phyloP scores from a whole-genome alignment of 768 basidiomycete species.

The Strobilomyces dryophilus region DNA sequence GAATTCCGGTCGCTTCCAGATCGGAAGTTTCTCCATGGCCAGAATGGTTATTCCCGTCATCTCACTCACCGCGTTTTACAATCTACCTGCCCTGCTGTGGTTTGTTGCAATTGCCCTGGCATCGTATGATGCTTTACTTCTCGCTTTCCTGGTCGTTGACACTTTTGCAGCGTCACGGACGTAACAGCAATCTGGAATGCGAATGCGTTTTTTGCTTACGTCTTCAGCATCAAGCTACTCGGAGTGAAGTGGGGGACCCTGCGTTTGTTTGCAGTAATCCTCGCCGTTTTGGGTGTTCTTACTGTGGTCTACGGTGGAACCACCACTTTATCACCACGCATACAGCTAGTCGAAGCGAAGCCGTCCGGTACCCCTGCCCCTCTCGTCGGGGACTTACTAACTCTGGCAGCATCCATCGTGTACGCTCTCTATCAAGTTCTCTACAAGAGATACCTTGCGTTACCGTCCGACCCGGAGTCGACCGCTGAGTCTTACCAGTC shows the following conservation, averaged over 20 bases:
- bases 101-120: conserved; percentile 66
- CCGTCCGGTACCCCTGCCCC: conserved; percentile 40
- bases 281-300: conserved; percentile 80
- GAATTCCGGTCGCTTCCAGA: conserved; percentile 3
- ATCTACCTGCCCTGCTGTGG: conserved; percentile 68
- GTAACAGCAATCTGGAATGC: conserved; percentile 89
- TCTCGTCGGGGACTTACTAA: conserved; percentile 69
- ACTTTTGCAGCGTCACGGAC: conserved; percentile 61
- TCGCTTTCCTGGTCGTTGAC: conserved; percentile 4
- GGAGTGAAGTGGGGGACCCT: conserved; percentile 57
- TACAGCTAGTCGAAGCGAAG: conserved; percentile 11
- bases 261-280: conserved; percentile 64
- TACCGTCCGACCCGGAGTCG: conserved; percentile 60
- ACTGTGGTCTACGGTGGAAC: conserved; percentile 80
- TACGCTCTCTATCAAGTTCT: conserved; percentile 82
- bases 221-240: conserved; percentile 74
- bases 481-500: conserved; percentile 43
- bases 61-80: conserved; percentile 42
- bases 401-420: conserved; percentile 63
- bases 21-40: conserved; percentile 22
- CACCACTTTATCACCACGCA: conserved; percentile 23
- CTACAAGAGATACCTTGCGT: conserved; percentile 75
- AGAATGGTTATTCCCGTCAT: conserved; percentile 33
- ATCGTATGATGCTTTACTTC: conserved; percentile 47
- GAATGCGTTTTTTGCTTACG: conserved; percentile 88